Base-by-base conservation (phyloP, 108 stramenopile species). In the Schizochytrium sp. region DNA sequence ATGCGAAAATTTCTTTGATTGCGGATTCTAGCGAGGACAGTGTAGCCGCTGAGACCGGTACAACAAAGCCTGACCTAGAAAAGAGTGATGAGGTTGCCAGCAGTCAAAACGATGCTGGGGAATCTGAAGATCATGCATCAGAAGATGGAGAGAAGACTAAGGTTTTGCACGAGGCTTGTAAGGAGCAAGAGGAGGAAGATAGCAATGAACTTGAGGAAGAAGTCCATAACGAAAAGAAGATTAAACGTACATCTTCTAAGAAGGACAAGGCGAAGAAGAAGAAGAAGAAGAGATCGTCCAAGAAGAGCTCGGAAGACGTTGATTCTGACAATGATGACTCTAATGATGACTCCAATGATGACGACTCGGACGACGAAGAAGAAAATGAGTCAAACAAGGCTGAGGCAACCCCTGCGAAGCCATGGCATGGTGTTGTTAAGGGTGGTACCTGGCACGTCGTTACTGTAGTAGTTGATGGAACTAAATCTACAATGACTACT, bases 381-480 rank as follows among this genome's bases (percentile, higher is more conserved):
- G 59, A 60, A n/a, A 60, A 60, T 17, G 59, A n/a, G 0, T n/a
- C 17, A 60, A 60, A 60, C 19, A n/a, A 17, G 17, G 12, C 64
- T 44, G 5, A 69, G 64, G 15, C 28, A 28, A 28, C 28, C 28
- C 28, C 40, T 69, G 12, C 15, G 5, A 44, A 69, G 64, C 64
- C 64, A 44, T 69, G 64, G 64, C 64, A 15, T 7, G 64, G 64
- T 44, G 64, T 44, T 15, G 44, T 90, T 28, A 42, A 4, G 7
- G 28, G 58, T 49, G 69, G 56, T 13, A n/a, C 41, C 12, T 90
- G 89, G 89, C 56, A 56, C 55, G 87, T 90, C 46, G 72, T 90
- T 40, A 69, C 87, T 3, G 42, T 90, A 10, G 58, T 72, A 28
- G 89, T 88, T 42, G 12, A 90, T 7, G 73, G 73, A 0, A 19